A percentile compares a stretch with the other conserved stretches of the same genome.
phyloP scores from a whole-genome alignment of 345 rosid genomes.

The Brassica napus region Da-Ae NC_063442.1:43281501-43282000 shows the following conservation, averaged over 20 bases:
- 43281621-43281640: not conserved
- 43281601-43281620: not conserved
- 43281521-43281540: too few relatives aligned
- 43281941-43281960: not conserved
- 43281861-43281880: not conserved
- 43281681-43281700: not conserved
- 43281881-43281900: not conserved
- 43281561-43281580: not conserved
- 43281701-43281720: not conserved
- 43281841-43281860: not conserved
- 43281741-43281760: not conserved
- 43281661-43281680: not conserved
- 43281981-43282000: constrained; percentile 12
- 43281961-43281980: constrained; percentile 1
- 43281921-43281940: not conserved
- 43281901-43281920: not conserved
- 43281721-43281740: not conserved
- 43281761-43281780: not conserved
- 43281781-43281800: not conserved
- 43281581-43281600: not conserved
- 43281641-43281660: not conserved
- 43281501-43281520: not conserved
- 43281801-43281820: not conserved
- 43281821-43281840: not conserved
- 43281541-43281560: constrained; percentile 11